A percentile compares a stretch with the other conserved stretches of the same genome.
phyloP scores from a whole-genome alignment of 2,329 filamentous ascomycete genomes.

The Grosmannia huntii region DNA sequence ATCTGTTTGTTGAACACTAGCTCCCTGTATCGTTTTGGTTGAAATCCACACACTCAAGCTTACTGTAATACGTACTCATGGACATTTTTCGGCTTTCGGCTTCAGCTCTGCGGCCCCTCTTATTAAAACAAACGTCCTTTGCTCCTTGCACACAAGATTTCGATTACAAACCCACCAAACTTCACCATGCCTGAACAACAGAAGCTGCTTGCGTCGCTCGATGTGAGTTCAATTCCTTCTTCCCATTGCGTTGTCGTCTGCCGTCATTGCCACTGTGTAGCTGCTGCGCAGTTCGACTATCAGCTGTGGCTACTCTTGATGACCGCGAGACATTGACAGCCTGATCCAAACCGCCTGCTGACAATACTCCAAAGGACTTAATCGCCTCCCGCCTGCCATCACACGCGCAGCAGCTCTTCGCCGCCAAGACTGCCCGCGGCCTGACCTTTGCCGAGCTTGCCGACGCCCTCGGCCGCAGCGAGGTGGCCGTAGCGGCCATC shows the following conservation, averaged over 20 bases:
- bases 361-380: slow-evolving; percentile 36
- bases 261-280: too few relatives aligned
- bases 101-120: background rate
- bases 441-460: slow-evolving; percentile 73
- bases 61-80: background rate
- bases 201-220: slow-evolving; percentile 20
- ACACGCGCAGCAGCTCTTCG: slow-evolving; percentile 62
- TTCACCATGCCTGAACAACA: slow-evolving; percentile 14
- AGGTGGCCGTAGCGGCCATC: slow-evolving; percentile 74
- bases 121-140: background rate
- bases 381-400: slow-evolving; percentile 56
- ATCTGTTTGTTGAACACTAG: background rate
- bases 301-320: background rate
- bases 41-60: background rate
- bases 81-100: background rate
- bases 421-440: slow-evolving; percentile 62
- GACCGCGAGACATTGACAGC: background rate
- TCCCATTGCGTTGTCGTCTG: background rate
- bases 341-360: background rate
- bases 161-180: too few relatives aligned
- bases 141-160: background rate
- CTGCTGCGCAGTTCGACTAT: too few relatives aligned
- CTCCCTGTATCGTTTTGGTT: background rate
- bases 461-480: slow-evolving; percentile 58
- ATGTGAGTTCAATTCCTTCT: slow-evolving; percentile 17